Percentiles rank a stretch among this genome's conserved stretches.
phyloP scores from a whole-genome alignment of 805 yeast species.

The Grigorovia humatica region DNA sequence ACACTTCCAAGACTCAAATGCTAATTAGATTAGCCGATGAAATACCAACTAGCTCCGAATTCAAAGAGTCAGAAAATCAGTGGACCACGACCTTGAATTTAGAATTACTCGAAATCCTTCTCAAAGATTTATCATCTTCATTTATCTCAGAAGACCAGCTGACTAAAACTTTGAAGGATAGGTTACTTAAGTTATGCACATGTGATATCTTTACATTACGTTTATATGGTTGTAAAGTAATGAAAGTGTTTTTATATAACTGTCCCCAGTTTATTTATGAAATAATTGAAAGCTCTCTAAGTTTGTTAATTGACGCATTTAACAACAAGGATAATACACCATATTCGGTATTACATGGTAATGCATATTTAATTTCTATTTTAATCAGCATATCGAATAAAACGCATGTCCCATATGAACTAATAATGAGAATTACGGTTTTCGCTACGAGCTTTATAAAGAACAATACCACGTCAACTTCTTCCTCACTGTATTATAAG shows the following conservation, averaged over 20 bases:
- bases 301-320: constrained; percentile 29
- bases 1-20: constrained; percentile 26
- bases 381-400: constrained; percentile 28
- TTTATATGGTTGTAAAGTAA: constrained; percentile 30
- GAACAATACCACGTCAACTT: constrained; percentile 25
- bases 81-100: constrained; percentile 19
- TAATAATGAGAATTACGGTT: constrained; percentile 36
- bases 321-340: constrained; percentile 19
- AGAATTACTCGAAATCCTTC: constrained; percentile 13
- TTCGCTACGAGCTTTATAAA: constrained; percentile 37
- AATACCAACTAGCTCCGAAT: constrained; percentile 2
- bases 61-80: constrained; percentile 3
- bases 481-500: constrained; percentile 27
- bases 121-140: constrained; percentile 22
- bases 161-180: constrained; percentile 24
- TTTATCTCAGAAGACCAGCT: constrained; percentile 21
- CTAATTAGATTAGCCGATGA: constrained; percentile 16
- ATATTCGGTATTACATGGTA: constrained; percentile 31
- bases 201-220: constrained; percentile 34
- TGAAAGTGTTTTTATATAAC: constrained; percentile 26
- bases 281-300: constrained; percentile 28
- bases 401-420: constrained; percentile 36
- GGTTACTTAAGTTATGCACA: constrained; percentile 30
- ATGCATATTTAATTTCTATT: constrained; percentile 31
- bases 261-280: constrained; percentile 31